Base-by-base conservation (phyloP, 2,329 filamentous ascomycete species). In the Onygenales sp. region DNA sequence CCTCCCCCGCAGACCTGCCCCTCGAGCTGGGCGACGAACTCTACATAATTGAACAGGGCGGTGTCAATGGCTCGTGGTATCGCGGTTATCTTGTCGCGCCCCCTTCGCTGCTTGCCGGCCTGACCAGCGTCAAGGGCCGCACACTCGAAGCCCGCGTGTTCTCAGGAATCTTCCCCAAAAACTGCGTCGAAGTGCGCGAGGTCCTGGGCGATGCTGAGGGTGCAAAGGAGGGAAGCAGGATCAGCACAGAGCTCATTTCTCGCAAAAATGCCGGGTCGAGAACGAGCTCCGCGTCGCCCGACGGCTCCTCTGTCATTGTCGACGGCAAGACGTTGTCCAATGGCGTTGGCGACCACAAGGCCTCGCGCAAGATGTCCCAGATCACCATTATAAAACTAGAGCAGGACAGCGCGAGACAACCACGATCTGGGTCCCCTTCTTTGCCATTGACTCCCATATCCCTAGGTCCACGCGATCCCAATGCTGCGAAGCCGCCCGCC, bases 1-100 rank as follows among this genome's bases (percentile, higher is more conserved):
- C 87, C 56, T 85, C 85, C 59, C 83, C 90, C 52, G 88, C 90
- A 68, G 93, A 98, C 72, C 84, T 98, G 17, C 93, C 94, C 8
- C 85, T 98, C 68, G 91, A 98, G 72, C 88, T 98, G 59, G 93
- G 93, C 69, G 93, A 98, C 79, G 93, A 98, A 73, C 78, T 98
- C 59, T 98, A 98, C 74, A 94, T 98, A 61, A 96, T 98, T 67
- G 92, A 97, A 73, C 89, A 97, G 73, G 94, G 92, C 40, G 86
- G 89, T 21, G 72, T 68, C 39, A 83, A 95, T 72, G 88, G 87
- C 63, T 82, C 88, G 68, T 98, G 93, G 94, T 87, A 92, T 71
- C 86, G 93, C 52, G 93, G 93, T 55, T 98, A 98, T 71, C 80
- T 98, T 56, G 87, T 98, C 61, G 90, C 93, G 58, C 92, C 93